Conservation (phyloP, 192 early-diverging fungal genomes). For the Chytriomyces confervae region DNA sequence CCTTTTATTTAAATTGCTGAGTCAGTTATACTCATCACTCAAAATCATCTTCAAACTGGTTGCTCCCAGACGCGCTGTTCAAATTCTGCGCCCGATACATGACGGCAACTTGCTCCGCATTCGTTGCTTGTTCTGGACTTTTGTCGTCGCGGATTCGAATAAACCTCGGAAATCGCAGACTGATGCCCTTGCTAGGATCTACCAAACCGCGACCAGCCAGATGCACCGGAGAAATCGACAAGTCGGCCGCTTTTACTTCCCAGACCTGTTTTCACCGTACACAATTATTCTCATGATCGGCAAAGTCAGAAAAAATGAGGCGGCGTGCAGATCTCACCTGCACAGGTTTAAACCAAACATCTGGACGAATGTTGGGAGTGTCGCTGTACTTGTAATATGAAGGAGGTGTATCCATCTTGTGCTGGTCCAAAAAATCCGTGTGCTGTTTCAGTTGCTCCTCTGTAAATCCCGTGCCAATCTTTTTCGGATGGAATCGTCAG, state of each 20-base stretch:
- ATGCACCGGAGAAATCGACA: conserved; percentile 95
- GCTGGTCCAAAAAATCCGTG: conserved; percentile 72
- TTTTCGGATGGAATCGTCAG: conserved; percentile 13
- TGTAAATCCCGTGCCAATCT: conserved; percentile 96
- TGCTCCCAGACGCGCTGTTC: conserved; percentile 25
- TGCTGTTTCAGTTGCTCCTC: conserved; percentile 84
- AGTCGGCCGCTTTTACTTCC: conserved; percentile 97
- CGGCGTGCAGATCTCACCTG: conserved; percentile 36
- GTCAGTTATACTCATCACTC: background rate
- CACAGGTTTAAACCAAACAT: conserved; percentile 94
- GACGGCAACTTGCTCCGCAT: conserved; percentile 74
- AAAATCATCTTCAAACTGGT: conserved; percentile 25
- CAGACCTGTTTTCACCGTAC: conserved; percentile 67
- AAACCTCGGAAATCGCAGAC: conserved; percentile 96
- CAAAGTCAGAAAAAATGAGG: background rate
- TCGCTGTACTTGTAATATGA: conserved; percentile 80
- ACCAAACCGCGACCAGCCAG: conserved; percentile 86
- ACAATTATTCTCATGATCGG: background rate
- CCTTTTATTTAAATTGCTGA: background rate
- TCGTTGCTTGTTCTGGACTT: conserved; percentile 88
- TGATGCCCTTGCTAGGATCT: conserved; percentile 87
- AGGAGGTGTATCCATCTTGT: conserved; percentile 74
- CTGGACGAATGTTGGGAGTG: conserved; percentile 77
- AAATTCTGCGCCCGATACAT: conserved; percentile 44
- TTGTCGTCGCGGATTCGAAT: conserved; percentile 97